Conservation (phyloP, 176 grass and related monocot genomes). For the Eragrostis nindensis region DNA sequence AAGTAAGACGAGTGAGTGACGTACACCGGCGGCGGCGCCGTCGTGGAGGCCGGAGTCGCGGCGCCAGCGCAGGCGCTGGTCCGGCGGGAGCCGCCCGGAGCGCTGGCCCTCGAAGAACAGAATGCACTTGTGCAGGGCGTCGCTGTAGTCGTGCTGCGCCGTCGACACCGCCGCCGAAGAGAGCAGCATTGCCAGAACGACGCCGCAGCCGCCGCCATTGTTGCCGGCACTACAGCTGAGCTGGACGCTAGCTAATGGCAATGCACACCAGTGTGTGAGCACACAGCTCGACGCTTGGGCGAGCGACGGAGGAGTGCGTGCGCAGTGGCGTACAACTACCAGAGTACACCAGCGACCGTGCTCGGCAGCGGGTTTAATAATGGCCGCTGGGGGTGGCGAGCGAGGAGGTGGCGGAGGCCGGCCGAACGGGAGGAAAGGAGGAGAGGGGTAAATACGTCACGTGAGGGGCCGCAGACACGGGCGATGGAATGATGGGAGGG, state of each 20-base stretch:
- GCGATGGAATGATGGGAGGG: slow-evolving; percentile 33
- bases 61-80: slow-evolving; percentile 79
- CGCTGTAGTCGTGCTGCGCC: slow-evolving; percentile 75
- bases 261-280: not conserved
- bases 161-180: slow-evolving; percentile 13
- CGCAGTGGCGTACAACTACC: not conserved
- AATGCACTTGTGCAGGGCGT: slow-evolving; percentile 87
- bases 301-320: not conserved
- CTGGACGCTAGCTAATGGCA: not conserved
- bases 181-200: slow-evolving; percentile 39
- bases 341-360: slow-evolving; percentile 5
- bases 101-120: slow-evolving; percentile 87
- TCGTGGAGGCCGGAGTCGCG: slow-evolving; percentile 76
- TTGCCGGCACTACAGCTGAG: not conserved
- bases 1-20: not conserved
- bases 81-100: slow-evolving; percentile 65
- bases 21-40: slow-evolving; percentile 66
- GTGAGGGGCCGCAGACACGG: slow-evolving; percentile 40
- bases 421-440: slow-evolving; percentile 34
- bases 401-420: slow-evolving; percentile 7
- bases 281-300: not conserved
- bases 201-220: not conserved
- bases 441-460: slow-evolving; percentile 47
- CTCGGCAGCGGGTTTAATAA: slow-evolving; percentile 39
- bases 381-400: not conserved